These are phyloP conservation scores for Panicum hallii DNA, from an alignment of 202 grass and related monocot genomes.

Conservation along the genomic window DNA sequence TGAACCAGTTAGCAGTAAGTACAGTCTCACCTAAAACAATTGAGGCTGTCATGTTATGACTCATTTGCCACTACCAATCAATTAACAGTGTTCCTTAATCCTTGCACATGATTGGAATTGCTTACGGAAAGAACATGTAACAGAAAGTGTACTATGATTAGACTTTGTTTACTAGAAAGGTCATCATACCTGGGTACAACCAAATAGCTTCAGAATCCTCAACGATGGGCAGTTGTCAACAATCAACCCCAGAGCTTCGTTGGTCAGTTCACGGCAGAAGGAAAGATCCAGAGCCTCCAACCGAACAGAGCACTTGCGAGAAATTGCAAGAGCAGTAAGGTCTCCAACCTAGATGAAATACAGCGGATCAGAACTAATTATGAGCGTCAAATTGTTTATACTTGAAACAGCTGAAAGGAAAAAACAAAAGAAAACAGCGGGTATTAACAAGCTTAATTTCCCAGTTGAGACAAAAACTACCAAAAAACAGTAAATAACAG, in stretches of 20 bases:
- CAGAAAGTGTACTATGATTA: neutral
- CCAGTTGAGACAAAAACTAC: neutral
- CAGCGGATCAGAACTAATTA: conserved; percentile 8
- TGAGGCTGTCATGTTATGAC: neutral
- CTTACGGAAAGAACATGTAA: neutral
- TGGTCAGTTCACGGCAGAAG: conserved; percentile 80
- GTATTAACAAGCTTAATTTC: neutral
- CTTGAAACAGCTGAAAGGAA: conserved; percentile 20
- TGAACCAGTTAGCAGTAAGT: conserved; percentile 37
- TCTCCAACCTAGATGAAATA: conserved; percentile 64
- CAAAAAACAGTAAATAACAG: neutral
- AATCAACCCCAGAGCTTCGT: conserved; percentile 88
- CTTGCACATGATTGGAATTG: neutral
- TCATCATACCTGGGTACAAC: conserved; percentile 84
- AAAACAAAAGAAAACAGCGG: neutral
- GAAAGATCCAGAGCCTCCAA: conserved; percentile 88
- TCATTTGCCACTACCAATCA: neutral
- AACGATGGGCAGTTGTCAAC: conserved; percentile 70
- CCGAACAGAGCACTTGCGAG: conserved; percentile 51
- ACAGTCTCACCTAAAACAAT: neutral
- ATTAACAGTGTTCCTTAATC: neutral
- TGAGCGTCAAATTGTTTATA: neutral
- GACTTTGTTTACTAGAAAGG: neutral
- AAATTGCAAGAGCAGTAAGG: conserved; percentile 81
- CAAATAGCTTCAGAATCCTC: conserved; percentile 85